Percentiles rank a stretch among this genome's conserved stretches.
Evolutionary conservation across 1,284 basidiomycete species (phyloP).

Genomic region (Ustilago trichophora): DNA sequence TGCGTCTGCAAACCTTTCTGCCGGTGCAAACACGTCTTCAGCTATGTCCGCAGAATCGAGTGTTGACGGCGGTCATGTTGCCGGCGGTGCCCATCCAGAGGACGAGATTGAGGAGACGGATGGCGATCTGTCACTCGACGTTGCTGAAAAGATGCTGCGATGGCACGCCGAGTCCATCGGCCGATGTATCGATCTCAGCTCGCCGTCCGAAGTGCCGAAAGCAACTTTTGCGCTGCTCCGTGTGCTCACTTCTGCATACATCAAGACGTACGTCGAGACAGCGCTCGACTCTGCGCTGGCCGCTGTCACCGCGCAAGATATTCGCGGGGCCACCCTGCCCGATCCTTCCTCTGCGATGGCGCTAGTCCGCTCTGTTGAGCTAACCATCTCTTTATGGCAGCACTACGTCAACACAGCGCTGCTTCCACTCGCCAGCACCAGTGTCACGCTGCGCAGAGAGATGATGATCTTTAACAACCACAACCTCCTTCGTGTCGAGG

Average conservation of each 20-base stretch:
- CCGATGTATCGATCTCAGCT: slow-evolving; percentile 62
- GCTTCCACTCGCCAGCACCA: slow-evolving; percentile 84
- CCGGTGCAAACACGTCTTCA: not conserved
- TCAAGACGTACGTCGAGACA: slow-evolving; percentile 85
- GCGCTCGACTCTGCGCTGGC: slow-evolving; percentile 85
- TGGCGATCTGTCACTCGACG: slow-evolving; percentile 56
- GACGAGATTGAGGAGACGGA: slow-evolving; percentile 48
- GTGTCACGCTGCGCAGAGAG: slow-evolving; percentile 87
- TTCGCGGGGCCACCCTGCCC: slow-evolving; percentile 72
- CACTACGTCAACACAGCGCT: slow-evolving; percentile 92
- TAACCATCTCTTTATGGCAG: slow-evolving; percentile 95
- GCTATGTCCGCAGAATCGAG: slow-evolving; percentile 17
- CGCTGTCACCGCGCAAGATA: slow-evolving; percentile 77
- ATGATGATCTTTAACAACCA: slow-evolving; percentile 94
- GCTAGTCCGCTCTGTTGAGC: slow-evolving; percentile 80
- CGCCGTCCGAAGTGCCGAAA: slow-evolving; percentile 72
- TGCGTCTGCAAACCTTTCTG: slow-evolving; percentile 1
- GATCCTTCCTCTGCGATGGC: slow-evolving; percentile 70
- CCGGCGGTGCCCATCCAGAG: slow-evolving; percentile 6
- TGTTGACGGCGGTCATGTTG: slow-evolving; percentile 10
- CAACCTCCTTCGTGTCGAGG: slow-evolving; percentile 85
- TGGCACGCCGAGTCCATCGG: slow-evolving; percentile 66
- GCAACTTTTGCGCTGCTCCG: slow-evolving; percentile 85
- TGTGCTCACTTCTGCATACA: slow-evolving; percentile 87
- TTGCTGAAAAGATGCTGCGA: slow-evolving; percentile 61